Evolutionary conservation across 2,329 filamentous ascomycete genomes (phyloP), one percentile per base, ranked within the genome.

Genomic region (Fusarium torreyae): DNA sequence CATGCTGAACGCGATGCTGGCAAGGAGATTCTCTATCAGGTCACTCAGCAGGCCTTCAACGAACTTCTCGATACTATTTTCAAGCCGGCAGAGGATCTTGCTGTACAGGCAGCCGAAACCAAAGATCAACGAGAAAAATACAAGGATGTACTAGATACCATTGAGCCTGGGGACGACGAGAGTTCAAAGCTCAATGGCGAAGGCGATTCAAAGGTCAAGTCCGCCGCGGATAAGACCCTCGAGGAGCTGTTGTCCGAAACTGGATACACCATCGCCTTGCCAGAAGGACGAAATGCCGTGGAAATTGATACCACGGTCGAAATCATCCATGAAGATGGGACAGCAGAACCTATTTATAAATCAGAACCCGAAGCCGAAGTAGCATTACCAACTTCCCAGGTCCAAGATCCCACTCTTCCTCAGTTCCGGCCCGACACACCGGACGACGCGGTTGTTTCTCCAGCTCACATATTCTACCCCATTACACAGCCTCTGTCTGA

Each of bases 61-160:
- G 94, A 98, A 79, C 84, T 98, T 3, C 87, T 99, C 1, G 93
- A 98, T 75, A 87, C 90, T 2, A 85, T 99, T 0, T 99, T 99
- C 82, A 91, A 91, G 71, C 84, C 87, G 6, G 91, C 91, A 69
- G 95, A 98, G 78, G 90, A 94, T 67, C 78, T 93, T 18, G 90
- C 94, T 2, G 81, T 96, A 62, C 86, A 89, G 56, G 90, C 90
- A 13, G 86, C 88, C 10, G 84, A 86, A 49, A 93, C 91, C 0
- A 88, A 87, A 66, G 81, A 82, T 11, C 83, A 88, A 57, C 88
- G 93, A 39, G 84, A 89, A 54, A 85, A 83, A 65, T 89, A 84
- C 75, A 83, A 83, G 40, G 80, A 81, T 57, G 79, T 85, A 26
- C 84, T 88, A 46, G 81, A 82, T 28, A 75, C 78, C 3, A 76